Evolutionary conservation across 2,329 filamentous ascomycete species (phyloP), one percentile per base, ranked within the genome.

Genomic region (Pseudomassariella vexata): DNA sequence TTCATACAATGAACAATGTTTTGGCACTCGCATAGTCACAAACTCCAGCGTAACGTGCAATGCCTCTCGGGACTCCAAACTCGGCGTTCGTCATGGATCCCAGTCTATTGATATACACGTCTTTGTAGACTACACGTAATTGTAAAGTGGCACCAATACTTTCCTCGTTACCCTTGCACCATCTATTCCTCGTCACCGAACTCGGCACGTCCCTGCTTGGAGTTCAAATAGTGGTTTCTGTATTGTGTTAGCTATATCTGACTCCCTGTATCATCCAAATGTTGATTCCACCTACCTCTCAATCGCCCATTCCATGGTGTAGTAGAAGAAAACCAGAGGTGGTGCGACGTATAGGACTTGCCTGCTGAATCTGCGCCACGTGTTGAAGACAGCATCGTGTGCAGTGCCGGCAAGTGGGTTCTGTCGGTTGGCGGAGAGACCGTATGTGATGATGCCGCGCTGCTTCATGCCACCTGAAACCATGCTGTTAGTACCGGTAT

Each of bases 351-450:
- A 96, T 46, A 95, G 76, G 46, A 94, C 77, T 71, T 95, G 90
- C 51, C 72, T 63, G 57, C 78, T 79, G 65, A 82, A 85, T 52
- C 92, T 79, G 60, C 92, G 82, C 75, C 83, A 94, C 51, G 78
- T 82, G 75, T 96, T 96, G 79, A 95, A 96, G 67, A 95, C 67
- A 53, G 88, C 89, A 47, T 82, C 83, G 62, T 89, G 66, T 42
- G 73, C 62, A 39, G 80, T 69, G 52, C 85, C 85, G 41, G 86
- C 86, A 45, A 94, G 72, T 45, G 87, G 82, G 52, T 84, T 79
- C 70, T 94, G 89, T 58, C 86, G 82, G 74, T 98, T 96, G 49
- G 83, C 64, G 47, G 85, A 81, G 49, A 96, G 59, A 45, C 80
- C 74, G 66, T 90, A 96, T 50, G 64, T 65, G 54, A 78, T 58